These are phyloP conservation scores for Trichoderma breve DNA, from an alignment of 2,329 filamentous ascomycete genomes.

Conservation along the genomic window DNA sequence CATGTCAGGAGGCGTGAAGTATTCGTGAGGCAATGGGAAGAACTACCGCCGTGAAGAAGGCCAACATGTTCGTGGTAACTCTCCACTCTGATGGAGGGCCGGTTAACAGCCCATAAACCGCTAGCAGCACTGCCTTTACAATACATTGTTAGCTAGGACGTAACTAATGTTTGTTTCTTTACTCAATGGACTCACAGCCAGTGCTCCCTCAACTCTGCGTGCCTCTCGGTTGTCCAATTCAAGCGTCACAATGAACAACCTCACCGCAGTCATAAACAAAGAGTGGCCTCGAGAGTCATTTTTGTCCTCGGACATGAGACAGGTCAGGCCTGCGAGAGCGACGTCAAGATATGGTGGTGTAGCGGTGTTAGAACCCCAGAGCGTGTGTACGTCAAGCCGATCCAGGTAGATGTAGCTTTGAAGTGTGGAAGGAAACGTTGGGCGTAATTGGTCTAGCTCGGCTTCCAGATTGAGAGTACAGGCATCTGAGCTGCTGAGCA, in stretches of 20 bases:
- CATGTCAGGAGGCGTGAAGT: not conserved
- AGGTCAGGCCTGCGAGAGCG: not conserved
- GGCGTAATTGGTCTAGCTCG: not conserved
- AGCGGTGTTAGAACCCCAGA: not conserved
- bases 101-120: too few relatives aligned
- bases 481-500: not conserved
- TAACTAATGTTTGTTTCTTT: not conserved
- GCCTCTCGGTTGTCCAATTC: not conserved
- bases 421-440: not conserved
- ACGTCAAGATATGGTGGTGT: not conserved
- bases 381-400: not conserved
- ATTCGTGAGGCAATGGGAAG: not conserved
- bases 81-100: not conserved
- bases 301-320: not conserved
- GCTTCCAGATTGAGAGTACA: not conserved
- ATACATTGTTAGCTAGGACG: too few relatives aligned
- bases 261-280: not conserved
- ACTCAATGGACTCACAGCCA: not conserved
- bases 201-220: not conserved
- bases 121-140: too few relatives aligned
- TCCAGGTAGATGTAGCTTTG: not conserved
- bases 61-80: not conserved
- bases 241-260: not conserved
- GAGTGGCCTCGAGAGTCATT: not conserved
- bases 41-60: not conserved